Percentiles rank a stretch among this genome's conserved stretches.
phyloP scores from a whole-genome alignment of 164 flowering plant genomes.

The Macadamia tetraphylla region DNA sequence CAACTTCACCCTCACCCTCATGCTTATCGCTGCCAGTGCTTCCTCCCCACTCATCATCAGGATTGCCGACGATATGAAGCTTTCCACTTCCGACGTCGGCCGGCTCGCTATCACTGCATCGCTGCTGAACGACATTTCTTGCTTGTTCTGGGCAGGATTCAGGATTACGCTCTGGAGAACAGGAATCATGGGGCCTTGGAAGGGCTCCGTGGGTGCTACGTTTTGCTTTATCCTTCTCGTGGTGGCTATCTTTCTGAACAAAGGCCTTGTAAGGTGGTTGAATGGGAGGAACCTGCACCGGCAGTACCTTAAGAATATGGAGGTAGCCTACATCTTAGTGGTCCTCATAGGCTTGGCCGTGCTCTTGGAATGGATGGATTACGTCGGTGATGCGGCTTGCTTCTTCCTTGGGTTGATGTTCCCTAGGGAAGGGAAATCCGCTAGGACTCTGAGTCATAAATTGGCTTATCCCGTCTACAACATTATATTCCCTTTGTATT shows the following conservation, averaged over 20 bases:
- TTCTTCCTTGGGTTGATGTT: constrained; percentile 47
- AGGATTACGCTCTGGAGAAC: constrained; percentile 3
- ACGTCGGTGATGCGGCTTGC: constrained; percentile 32
- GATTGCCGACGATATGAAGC: constrained; percentile 38
- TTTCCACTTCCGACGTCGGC: constrained; percentile 44
- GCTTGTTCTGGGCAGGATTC: constrained; percentile 23
- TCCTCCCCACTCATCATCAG: constrained; percentile 44
- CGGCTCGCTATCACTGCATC: constrained; percentile 38
- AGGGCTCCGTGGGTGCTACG: background rate
- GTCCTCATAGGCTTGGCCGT: constrained; percentile 17
- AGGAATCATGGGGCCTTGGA: background rate
- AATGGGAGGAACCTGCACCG: constrained; percentile 29
- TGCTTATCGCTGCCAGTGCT: constrained; percentile 32
- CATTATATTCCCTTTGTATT: constrained; percentile 59
- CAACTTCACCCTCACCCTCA: constrained; percentile 18
- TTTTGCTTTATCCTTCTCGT: constrained; percentile 10
- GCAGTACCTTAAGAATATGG: constrained; percentile 39
- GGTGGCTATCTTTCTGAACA: constrained; percentile 19
- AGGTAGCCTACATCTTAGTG: constrained; percentile 27
- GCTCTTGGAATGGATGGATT: constrained; percentile 26
- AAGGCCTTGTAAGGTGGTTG: constrained; percentile 26
- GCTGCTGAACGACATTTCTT: constrained; percentile 33
- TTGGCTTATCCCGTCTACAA: constrained; percentile 38
- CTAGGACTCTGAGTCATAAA: constrained; percentile 43
- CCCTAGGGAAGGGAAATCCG: constrained; percentile 61